phyloP scores from a whole-genome alignment of 306 rosid genomes.

The Macrotyloma uniflorum region DNA sequence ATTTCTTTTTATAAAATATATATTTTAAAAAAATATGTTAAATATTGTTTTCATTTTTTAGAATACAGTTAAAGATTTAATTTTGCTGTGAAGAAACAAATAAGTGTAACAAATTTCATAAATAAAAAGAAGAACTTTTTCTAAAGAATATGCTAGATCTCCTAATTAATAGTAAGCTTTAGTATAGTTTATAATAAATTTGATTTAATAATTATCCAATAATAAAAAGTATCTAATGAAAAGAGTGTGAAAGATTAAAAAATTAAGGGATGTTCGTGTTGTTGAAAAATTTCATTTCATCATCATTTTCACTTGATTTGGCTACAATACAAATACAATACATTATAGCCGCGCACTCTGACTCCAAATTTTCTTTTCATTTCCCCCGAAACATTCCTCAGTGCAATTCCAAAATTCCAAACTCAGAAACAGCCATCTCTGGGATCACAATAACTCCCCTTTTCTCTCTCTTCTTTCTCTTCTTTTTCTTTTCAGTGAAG shows the following conservation, averaged over 20 bases:
- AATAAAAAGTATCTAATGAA: not conserved
- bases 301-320: not conserved
- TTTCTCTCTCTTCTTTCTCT: constrained; percentile 42
- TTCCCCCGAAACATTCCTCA: constrained; percentile 24
- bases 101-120: too few relatives aligned
- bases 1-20: too few relatives aligned
- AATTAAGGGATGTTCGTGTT: not conserved
- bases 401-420: constrained; percentile 42
- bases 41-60: too few relatives aligned
- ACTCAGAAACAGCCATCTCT: constrained; percentile 53
- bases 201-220: not conserved
- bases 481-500: constrained; percentile 15
- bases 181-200: not conserved
- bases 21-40: too few relatives aligned
- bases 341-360: not conserved
- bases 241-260: not conserved
- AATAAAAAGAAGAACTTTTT: too few relatives aligned
- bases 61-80: too few relatives aligned
- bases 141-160: not conserved
- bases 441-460: constrained; percentile 39
- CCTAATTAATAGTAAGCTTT: not conserved
- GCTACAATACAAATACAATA: not conserved
- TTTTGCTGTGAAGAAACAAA: too few relatives aligned
- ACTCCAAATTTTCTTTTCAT: not conserved
- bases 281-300: not conserved